These are phyloP conservation scores for Capronia coronata DNA, from an alignment of 2,329 filamentous ascomycete genomes.

Conservation along the genomic window DNA sequence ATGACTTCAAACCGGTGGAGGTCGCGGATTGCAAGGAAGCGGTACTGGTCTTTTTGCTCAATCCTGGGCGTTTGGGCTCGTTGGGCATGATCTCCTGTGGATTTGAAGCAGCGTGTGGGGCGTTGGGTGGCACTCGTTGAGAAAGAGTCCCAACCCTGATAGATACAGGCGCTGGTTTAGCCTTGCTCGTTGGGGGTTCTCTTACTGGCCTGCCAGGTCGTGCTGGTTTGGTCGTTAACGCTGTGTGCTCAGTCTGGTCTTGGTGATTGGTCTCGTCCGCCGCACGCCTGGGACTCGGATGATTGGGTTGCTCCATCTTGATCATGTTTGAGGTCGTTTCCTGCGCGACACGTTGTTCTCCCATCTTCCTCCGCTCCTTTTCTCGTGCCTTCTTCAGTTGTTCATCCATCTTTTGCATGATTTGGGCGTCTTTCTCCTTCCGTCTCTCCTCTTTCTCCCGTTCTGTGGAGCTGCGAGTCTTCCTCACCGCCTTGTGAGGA, in stretches of 20 bases:
- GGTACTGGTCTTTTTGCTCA: conserved; percentile 62
- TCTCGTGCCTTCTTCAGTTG: conserved; percentile 33
- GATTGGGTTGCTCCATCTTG: conserved; percentile 29
- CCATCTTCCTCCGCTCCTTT: conserved; percentile 34
- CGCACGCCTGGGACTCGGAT: conserved; percentile 25
- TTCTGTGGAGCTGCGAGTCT: conserved; percentile 55
- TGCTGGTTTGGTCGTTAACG: conserved; percentile 33
- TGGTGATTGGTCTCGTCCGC: conserved; percentile 24
- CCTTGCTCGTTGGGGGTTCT: conserved; percentile 38
- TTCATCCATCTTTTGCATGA: conserved; percentile 34
- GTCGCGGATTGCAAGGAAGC: conserved; percentile 35
- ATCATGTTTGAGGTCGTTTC: no score
- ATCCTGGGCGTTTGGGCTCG: conserved; percentile 41
- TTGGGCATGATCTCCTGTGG: conserved; percentile 53
- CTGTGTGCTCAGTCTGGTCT: conserved; percentile 29
- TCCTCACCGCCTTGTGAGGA: conserved; percentile 38
- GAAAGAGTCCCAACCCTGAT: conserved; percentile 46
- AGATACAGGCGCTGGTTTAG: conserved; percentile 40
- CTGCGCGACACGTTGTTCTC: conserved; percentile 32
- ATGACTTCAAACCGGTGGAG: conserved; percentile 57
- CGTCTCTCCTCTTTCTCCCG: conserved; percentile 41
- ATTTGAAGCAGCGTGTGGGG: conserved; percentile 52
- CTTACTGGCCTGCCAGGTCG: conserved; percentile 41
- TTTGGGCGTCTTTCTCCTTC: conserved; percentile 26
- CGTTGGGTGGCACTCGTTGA: conserved; percentile 42